Conservation (phyloP, 345 rosid species). For the Anastatica hierochuntica region DNA sequence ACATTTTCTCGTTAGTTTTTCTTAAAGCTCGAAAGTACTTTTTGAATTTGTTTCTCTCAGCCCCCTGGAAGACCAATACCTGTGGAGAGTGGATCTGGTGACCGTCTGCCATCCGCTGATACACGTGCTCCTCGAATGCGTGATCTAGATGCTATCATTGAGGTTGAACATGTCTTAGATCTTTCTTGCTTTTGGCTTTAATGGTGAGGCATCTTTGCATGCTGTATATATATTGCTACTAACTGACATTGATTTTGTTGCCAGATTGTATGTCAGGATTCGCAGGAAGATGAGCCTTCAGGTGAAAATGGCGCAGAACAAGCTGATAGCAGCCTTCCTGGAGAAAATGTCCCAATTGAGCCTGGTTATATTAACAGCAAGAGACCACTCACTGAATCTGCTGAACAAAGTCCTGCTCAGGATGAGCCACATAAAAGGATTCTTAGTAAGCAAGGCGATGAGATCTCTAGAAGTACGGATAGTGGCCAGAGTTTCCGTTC, state of each 20-base stretch:
- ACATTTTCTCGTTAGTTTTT: neutral
- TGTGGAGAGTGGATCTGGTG: constrained; percentile 86
- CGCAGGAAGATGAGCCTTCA: constrained; percentile 29
- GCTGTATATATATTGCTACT: constrained; percentile 13
- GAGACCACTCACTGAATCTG: constrained; percentile 33
- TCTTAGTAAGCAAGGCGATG: constrained; percentile 38
- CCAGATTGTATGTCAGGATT: constrained; percentile 80
- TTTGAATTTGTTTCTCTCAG: constrained; percentile 34
- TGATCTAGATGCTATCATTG: constrained; percentile 91
- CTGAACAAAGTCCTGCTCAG: constrained; percentile 35
- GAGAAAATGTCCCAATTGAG: constrained; percentile 34
- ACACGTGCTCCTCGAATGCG: constrained; percentile 81
- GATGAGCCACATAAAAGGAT: constrained; percentile 34
- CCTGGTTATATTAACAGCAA: constrained; percentile 24
- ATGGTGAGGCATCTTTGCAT: constrained; percentile 9
- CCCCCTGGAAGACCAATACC: constrained; percentile 98
- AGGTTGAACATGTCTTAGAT: constrained; percentile 40
- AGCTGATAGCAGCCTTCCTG: constrained; percentile 33
- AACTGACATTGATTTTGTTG: constrained; percentile 27
- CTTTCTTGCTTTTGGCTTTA: constrained; percentile 8
- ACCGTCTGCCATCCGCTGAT: constrained; percentile 82
- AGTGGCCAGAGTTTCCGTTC: constrained; percentile 32
- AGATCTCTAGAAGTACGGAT: constrained; percentile 52
- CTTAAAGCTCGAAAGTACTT: constrained; percentile 11
- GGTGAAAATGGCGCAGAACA: constrained; percentile 24